Evolutionary conservation across 805 yeast species (phyloP), one percentile per base, ranked within the genome.

Genomic region (Starmerella roubikii): DNA sequence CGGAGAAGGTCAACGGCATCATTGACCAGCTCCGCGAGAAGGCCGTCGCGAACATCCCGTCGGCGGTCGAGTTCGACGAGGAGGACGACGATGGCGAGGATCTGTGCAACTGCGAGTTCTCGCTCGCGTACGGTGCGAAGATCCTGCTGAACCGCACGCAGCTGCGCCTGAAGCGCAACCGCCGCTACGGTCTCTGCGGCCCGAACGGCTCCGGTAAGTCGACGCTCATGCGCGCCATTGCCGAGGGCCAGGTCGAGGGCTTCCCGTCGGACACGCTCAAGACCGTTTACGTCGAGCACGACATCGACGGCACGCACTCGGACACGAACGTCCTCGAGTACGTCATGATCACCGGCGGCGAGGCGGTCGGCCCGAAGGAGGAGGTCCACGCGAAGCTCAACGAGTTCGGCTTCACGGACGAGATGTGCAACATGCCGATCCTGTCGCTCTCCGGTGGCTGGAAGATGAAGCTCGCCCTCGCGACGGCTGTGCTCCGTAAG

Each of bases 131-230:
- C 70, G 99, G 98, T 88, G 98, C 98, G 62, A 91, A 91, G 83
- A 91, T 91, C 76, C 76, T 91, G 72, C 84, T 91, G 69, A 91
- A 91, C 88, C 88, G 91, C 72, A 91, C 98, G 56, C 96, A 88
- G 74, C 78, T 91, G 66, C 85, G 98, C 72, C 80, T 91, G 65
- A 57, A 57, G 60, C 80, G 94, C 73, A 91, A 81, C 72, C 86
- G 96, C 74, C 83, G 98, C 74, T 91, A 91, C 68, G 98, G 98
- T 88, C 71, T 52, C 21, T 80, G 91, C 74, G 97, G 97, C 72
- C 96, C 97, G 65, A 86, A 86, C 72, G 97, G 97, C 83, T 94
- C 97, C 64, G 97, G 97, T 81, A 88, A 88, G 71, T 88, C 97
- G 54, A 88, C 97, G 54, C 76, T 86, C 66, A 86, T 91, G 93